These are phyloP conservation scores for Gymnopilus junonius DNA, from an alignment of 768 basidiomycete species.

Conservation along the genomic window DNA sequence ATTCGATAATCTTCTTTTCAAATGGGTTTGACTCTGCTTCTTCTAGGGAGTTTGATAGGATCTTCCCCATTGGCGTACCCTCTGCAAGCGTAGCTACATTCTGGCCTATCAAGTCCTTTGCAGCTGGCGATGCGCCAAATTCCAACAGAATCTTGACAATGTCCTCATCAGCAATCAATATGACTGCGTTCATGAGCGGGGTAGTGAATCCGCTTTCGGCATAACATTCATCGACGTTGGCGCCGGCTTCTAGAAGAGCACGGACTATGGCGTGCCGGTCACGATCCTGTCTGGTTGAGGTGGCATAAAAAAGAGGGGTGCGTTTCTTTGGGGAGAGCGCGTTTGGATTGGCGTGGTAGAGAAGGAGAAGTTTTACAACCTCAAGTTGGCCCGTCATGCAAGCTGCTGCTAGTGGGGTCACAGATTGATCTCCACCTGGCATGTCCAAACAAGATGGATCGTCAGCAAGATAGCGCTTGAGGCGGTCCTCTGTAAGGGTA, in stretches of 20 bases:
- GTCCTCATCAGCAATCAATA: slow-evolving; percentile 17
- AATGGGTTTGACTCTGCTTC: slow-evolving; percentile 4
- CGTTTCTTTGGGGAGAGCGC: slow-evolving; percentile 21
- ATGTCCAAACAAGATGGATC: slow-evolving; percentile 16
- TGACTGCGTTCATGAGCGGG: slow-evolving; percentile 27
- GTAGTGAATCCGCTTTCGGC: slow-evolving; percentile 13
- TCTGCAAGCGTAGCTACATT: slow-evolving; percentile 18
- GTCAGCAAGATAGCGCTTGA: slow-evolving; percentile 16
- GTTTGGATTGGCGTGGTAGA: slow-evolving; percentile 23
- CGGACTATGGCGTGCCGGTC: slow-evolving; percentile 23
- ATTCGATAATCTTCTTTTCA: slow-evolving; percentile 10
- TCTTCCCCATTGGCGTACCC: slow-evolving; percentile 3
- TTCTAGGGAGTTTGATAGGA: background rate
- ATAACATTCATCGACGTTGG: slow-evolving; percentile 21
- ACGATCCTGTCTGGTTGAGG: slow-evolving; percentile 1
- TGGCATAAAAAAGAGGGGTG: slow-evolving; percentile 25
- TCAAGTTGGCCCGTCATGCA: slow-evolving; percentile 25
- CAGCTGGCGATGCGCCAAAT: slow-evolving; percentile 18
- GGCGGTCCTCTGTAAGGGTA: slow-evolving; percentile 17
- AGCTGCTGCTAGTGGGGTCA: slow-evolving; percentile 30
- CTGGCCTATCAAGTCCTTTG: slow-evolving; percentile 16
- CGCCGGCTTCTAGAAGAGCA: slow-evolving; percentile 23
- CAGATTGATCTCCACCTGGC: slow-evolving; percentile 16
- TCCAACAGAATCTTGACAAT: slow-evolving; percentile 23
- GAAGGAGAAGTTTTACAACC: slow-evolving; percentile 24